These are phyloP conservation scores for Durotheca rogersii DNA, from an alignment of 495 filamentous ascomycete genomes.

Conservation along the genomic window DNA sequence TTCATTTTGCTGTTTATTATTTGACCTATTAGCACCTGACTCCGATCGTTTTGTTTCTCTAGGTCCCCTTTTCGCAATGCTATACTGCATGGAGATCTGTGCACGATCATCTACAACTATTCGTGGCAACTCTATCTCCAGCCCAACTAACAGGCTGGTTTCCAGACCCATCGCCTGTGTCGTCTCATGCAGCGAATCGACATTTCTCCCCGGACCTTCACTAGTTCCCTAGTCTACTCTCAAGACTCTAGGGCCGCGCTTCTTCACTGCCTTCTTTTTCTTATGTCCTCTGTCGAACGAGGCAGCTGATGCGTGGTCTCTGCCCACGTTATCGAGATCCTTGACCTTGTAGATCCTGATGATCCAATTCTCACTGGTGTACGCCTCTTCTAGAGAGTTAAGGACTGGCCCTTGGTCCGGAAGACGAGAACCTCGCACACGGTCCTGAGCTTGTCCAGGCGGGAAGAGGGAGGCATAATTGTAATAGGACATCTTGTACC, in stretches of 20 bases:
- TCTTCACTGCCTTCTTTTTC: conserved; percentile 84
- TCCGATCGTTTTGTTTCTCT: no score
- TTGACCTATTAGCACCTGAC: no score
- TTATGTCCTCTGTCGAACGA: conserved; percentile 92
- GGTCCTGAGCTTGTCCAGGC: conserved; percentile 84
- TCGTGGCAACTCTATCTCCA: conserved; percentile 4
- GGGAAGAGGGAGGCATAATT: conserved; percentile 94
- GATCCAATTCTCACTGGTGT: conserved; percentile 99
- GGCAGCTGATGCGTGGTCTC: conserved; percentile 79
- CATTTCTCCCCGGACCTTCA: no score
- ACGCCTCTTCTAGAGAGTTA: conserved; percentile 90
- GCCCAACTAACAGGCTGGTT: conserved; percentile 1
- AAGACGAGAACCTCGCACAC: conserved; percentile 79
- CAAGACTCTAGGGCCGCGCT: conserved; percentile 75
- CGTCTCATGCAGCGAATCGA: no score
- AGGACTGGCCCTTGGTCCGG: conserved; percentile 85
- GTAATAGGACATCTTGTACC: conserved; percentile 99
- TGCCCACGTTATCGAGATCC: conserved; percentile 91
- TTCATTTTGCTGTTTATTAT: no score
- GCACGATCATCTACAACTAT: conserved; percentile 9
- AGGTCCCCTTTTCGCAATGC: conserved; percentile 4
- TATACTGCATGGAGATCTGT: conserved; percentile 16
- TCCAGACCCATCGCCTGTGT: no score
- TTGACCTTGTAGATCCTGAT: conserved; percentile 99
- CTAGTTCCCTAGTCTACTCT: conserved; percentile 67